Evolutionary conservation across 169 alveolate genomes (phyloP).

Genomic region (Amoebophrya sp.): DNA sequence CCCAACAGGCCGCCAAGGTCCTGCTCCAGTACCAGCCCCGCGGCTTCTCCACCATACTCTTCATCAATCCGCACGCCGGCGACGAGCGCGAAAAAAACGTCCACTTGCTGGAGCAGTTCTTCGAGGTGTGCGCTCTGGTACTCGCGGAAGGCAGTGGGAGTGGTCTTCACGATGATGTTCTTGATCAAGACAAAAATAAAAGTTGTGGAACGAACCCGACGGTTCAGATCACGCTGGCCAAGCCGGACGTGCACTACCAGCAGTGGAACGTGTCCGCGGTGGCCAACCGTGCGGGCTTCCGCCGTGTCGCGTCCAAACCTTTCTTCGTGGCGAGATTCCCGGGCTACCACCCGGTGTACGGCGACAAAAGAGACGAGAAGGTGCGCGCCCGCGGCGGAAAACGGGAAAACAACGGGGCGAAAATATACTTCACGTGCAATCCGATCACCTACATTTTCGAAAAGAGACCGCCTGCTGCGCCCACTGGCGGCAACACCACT

Average conservation of each 20-base stretch:
- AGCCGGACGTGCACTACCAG: neutral
- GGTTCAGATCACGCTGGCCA: neutral
- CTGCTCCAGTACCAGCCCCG: neutral
- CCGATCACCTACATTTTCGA: neutral
- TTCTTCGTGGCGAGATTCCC: neutral
- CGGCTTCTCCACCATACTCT: neutral
- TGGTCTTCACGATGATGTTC: no score
- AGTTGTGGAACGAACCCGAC: no score
- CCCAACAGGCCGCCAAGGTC: neutral
- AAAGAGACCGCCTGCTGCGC: neutral
- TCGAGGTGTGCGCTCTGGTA: neutral
- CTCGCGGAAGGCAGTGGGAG: no score
- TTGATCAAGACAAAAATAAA: no score
- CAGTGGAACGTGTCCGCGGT: neutral
- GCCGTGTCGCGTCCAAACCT: neutral
- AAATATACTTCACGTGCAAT: neutral
- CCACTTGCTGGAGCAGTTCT: neutral
- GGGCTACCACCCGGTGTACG: neutral
- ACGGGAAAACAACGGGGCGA: neutral
- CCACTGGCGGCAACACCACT: no score
- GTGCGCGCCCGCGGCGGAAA: neutral
- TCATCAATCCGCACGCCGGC: neutral
- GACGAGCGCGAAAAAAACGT: neutral
- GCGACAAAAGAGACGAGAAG: neutral
- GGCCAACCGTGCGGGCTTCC: neutral